Conservation (phyloP, 305 asterid genomes). For the Solanum hybrid region DNA sequence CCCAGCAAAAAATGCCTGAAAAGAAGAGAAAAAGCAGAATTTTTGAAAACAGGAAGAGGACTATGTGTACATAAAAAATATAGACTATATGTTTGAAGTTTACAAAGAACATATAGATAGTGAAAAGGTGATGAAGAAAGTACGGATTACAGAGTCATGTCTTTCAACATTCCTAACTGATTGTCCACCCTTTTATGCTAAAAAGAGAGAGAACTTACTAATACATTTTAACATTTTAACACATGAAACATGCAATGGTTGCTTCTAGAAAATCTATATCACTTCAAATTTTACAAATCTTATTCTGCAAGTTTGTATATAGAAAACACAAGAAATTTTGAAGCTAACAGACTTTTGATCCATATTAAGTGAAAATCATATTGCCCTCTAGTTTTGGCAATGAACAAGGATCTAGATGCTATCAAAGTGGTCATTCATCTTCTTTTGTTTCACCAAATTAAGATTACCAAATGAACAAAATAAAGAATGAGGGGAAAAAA, state of each 20-base stretch:
- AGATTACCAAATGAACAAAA: not conserved
- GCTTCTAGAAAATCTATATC: conserved; percentile 24
- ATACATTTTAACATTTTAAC: conserved; percentile 28
- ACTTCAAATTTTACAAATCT: conserved; percentile 37
- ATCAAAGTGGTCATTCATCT: not conserved
- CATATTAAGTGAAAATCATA: not conserved
- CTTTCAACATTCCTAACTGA: not conserved
- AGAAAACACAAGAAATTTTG: not conserved
- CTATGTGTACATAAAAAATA: not conserved
- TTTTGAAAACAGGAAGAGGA: not conserved
- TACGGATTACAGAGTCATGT: not conserved
- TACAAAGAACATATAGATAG: not conserved
- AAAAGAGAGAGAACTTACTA: conserved; percentile 23
- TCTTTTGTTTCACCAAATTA: not conserved
- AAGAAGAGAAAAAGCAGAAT: not conserved
- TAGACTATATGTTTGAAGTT: not conserved
- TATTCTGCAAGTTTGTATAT: conserved; percentile 25
- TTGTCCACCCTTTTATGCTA: not conserved
- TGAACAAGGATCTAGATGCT: not conserved
- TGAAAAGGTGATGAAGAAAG: not conserved
- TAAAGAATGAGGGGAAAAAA: not conserved
- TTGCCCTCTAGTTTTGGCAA: not conserved
- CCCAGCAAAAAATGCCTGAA: no score
- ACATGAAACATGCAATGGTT: conserved; percentile 23
- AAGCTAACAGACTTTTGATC: not conserved